A percentile compares a stretch with the other conserved stretches of the same genome.
phyloP scores from a whole-genome alignment of 2,329 filamentous ascomycete genomes.

The Fusarium bactridioides region DNA sequence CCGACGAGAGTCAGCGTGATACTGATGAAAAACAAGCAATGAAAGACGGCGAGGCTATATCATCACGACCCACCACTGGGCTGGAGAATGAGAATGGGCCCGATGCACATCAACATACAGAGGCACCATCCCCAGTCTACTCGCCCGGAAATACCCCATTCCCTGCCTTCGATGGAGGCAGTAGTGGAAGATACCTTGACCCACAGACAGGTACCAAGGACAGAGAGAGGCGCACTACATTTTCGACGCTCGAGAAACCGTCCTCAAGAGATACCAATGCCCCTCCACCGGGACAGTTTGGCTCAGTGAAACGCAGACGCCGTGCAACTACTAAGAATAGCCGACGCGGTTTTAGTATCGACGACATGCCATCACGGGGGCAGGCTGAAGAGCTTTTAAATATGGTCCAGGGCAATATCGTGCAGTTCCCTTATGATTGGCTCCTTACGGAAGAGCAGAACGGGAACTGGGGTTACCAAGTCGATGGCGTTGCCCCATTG shows the following conservation, averaged over 20 bases:
- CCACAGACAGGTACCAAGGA: slow-evolving; percentile 49
- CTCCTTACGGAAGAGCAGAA: slow-evolving; percentile 88
- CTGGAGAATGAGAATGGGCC: slow-evolving; percentile 40
- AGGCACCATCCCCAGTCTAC: slow-evolving; percentile 53
- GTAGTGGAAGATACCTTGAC: slow-evolving; percentile 45
- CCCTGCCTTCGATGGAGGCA: slow-evolving; percentile 54
- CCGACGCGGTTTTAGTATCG: slow-evolving; percentile 69
- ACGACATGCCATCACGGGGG: slow-evolving; percentile 77
- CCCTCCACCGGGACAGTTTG: slow-evolving; percentile 46
- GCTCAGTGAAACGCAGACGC: slow-evolving; percentile 68
- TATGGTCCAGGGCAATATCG: slow-evolving; percentile 85
- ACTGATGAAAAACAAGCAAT: slow-evolving; percentile 54
- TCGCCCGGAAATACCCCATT: slow-evolving; percentile 55
- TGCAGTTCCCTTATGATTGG: slow-evolving; percentile 97
- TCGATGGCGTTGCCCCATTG: slow-evolving; percentile 93
- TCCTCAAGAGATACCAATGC: slow-evolving; percentile 47
- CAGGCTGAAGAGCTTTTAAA: slow-evolving; percentile 85
- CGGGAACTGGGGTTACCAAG: slow-evolving; percentile 95
- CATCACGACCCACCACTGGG: slow-evolving; percentile 20
- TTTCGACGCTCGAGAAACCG: slow-evolving; percentile 62
- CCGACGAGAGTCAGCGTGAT: slow-evolving; percentile 41
- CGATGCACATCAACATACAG: slow-evolving; percentile 40
- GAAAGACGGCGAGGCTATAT: slow-evolving; percentile 36
- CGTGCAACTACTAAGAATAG: slow-evolving; percentile 76
- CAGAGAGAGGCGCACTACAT: slow-evolving; percentile 63